Percentiles rank a stretch among this genome's conserved stretches.
These are phyloP conservation scores for Colletotrichum euphorbiae DNA, from an alignment of 2,329 filamentous ascomycete genomes.

Conservation along the genomic window DNA sequence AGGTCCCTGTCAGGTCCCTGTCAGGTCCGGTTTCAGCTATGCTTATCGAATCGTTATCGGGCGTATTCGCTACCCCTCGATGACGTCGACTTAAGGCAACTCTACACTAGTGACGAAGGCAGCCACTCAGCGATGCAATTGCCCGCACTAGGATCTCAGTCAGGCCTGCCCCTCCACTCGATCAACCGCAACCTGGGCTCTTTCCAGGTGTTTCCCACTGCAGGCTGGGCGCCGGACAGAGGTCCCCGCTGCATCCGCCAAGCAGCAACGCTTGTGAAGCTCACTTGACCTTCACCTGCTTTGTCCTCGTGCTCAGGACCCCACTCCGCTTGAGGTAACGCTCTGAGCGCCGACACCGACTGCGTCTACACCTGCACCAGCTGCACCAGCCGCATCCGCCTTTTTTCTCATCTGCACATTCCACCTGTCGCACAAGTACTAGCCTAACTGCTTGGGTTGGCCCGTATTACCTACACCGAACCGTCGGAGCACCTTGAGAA, in stretches of 20 bases:
- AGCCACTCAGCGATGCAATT: not conserved
- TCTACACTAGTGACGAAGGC: not conserved
- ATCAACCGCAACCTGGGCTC: not conserved
- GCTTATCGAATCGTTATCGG: conserved; percentile 28
- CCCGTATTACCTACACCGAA: not conserved
- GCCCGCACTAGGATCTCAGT: conserved; percentile 23
- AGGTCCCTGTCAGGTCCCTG: conserved; percentile 21
- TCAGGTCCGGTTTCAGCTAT: conserved; percentile 35
- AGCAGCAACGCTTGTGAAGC: conserved; percentile 11
- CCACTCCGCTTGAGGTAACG: not conserved
- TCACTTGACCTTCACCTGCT: conserved; percentile 35
- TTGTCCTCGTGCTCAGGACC: conserved; percentile 39
- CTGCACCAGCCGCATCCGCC: conserved; percentile 7
- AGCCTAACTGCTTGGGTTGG: not conserved
- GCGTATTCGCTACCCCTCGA: conserved; percentile 18
- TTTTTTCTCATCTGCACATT: not conserved
- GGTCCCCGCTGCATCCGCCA: conserved; percentile 9
- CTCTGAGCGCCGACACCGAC: conserved; percentile 28
- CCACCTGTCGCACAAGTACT: not conserved
- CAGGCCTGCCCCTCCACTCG: conserved; percentile 20
- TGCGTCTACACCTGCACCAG: conserved; percentile 11
- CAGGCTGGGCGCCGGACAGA: not conserved
- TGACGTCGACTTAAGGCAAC: conserved; percentile 3
- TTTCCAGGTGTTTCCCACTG: not conserved
- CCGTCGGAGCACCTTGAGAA: not conserved